A percentile compares a stretch with the other conserved stretches of the same genome.
Evolutionary conservation across 176 grass and related monocot genomes (phyloP).

Genomic region (Coix lacrymajobi): DNA sequence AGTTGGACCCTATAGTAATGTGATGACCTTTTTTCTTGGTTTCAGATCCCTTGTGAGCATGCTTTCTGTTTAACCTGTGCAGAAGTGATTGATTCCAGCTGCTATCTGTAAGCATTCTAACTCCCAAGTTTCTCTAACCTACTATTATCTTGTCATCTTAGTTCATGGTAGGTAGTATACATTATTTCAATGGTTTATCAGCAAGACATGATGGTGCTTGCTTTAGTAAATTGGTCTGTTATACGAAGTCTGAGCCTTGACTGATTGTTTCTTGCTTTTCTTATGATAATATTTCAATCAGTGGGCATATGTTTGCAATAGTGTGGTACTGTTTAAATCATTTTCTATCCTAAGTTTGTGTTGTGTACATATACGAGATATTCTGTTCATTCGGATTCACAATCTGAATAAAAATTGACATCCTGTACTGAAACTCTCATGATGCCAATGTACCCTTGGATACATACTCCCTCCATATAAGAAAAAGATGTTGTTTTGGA

Average conservation of each 20-base stretch:
- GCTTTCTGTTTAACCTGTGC: conserved; percentile 93
- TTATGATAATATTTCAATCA: conserved; percentile 7
- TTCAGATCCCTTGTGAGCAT: conserved; percentile 88
- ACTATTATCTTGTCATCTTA: neutral
- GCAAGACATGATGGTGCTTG: neutral
- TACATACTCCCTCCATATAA: too few relatives aligned
- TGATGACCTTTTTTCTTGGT: conserved; percentile 11
- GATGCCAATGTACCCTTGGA: neutral
- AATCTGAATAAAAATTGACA: neutral
- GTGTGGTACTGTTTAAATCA: neutral
- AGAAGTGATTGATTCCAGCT: conserved; percentile 92
- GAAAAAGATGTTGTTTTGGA: too few relatives aligned
- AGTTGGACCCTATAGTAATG: neutral
- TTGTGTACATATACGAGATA: neutral
- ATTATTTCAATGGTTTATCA: neutral
- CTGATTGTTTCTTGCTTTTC: conserved; percentile 6
- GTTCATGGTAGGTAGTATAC: conserved; percentile 1
- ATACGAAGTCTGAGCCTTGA: neutral
- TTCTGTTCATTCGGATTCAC: conserved; percentile 15
- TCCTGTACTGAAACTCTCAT: neutral
- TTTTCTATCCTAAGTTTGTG: neutral
- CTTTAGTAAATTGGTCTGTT: neutral
- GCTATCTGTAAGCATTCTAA: conserved; percentile 79
- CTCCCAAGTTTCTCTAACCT: neutral
- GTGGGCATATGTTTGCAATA: conserved; percentile 3